Conservation (phyloP, 768 basidiomycete genomes). For the Cyathus striatus region DNA sequence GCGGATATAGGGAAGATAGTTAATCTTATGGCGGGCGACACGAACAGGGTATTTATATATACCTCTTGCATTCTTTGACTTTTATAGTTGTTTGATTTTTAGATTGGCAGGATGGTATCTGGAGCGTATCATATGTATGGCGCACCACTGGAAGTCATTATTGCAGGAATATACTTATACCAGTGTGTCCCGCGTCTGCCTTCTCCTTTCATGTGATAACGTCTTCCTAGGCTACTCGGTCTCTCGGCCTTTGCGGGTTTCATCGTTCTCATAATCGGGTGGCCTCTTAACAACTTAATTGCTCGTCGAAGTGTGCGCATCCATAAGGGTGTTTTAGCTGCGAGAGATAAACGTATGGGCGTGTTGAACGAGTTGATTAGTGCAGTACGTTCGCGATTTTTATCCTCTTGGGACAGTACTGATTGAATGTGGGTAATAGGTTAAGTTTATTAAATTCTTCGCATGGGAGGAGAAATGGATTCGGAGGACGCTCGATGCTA, state of each 20-base stretch:
- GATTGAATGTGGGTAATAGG: constrained; percentile 20
- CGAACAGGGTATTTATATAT: constrained; percentile 38
- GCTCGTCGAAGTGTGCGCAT: constrained; percentile 56
- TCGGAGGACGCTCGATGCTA: constrained; percentile 52
- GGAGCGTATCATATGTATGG: constrained; percentile 65
- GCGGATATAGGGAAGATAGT: constrained; percentile 90
- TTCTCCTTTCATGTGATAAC: background rate
- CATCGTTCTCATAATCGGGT: constrained; percentile 56
- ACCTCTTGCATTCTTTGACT: background rate
- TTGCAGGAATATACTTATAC: constrained; percentile 73
- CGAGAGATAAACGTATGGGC: constrained; percentile 73
- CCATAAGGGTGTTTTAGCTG: constrained; percentile 52
- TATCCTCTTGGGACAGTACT: background rate
- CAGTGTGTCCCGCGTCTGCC: constrained; percentile 38
- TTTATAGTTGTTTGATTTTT: background rate
- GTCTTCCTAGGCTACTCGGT: constrained; percentile 51
- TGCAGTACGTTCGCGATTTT: constrained; percentile 33
- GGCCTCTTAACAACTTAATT: constrained; percentile 68
- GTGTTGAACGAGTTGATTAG: constrained; percentile 75
- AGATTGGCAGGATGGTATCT: constrained; percentile 49
- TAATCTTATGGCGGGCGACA: constrained; percentile 82
- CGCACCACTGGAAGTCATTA: constrained; percentile 75
- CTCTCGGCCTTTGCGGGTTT: constrained; percentile 75
- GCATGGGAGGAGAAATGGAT: constrained; percentile 82
- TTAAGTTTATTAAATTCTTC: constrained; percentile 82